phyloP scores from a whole-genome alignment of 345 rosid genomes.

The Brassica juncea region DNA sequence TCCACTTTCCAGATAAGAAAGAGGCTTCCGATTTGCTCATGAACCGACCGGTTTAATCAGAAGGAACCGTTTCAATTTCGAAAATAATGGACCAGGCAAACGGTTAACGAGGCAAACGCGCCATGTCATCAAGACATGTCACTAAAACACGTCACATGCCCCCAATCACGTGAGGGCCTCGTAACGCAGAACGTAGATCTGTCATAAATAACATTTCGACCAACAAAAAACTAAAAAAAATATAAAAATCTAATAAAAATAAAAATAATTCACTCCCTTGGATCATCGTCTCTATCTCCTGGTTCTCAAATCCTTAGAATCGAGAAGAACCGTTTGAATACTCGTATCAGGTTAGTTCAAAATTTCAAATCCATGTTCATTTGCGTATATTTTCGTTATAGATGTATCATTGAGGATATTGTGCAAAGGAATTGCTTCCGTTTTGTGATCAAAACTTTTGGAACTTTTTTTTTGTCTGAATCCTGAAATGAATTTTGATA shows the following conservation, averaged over 20 bases:
- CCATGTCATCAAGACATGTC: no score
- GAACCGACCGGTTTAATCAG: background rate
- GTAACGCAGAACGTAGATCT: conserved; percentile 6
- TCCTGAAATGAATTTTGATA: background rate
- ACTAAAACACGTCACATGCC: no score
- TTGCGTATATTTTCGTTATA: no score
- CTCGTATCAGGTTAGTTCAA: background rate
- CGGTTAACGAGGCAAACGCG: no score
- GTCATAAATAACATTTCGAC: conserved; percentile 15
- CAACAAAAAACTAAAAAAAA: background rate
- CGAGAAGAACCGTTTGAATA: background rate
- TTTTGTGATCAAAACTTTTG: background rate
- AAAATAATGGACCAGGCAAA: no score
- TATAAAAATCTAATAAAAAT: background rate
- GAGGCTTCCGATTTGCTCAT: background rate
- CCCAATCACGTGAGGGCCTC: background rate
- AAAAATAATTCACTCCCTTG: background rate
- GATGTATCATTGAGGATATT: no score
- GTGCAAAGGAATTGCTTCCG: no score
- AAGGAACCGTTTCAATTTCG: background rate
- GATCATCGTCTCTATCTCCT: no score
- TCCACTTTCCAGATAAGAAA: background rate
- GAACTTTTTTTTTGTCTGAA: no score
- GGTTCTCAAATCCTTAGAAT: background rate
- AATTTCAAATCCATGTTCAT: no score